Conservation (phyloP, 371 early-diverging fungal genomes). For the Haplosporangium sp. region DNA sequence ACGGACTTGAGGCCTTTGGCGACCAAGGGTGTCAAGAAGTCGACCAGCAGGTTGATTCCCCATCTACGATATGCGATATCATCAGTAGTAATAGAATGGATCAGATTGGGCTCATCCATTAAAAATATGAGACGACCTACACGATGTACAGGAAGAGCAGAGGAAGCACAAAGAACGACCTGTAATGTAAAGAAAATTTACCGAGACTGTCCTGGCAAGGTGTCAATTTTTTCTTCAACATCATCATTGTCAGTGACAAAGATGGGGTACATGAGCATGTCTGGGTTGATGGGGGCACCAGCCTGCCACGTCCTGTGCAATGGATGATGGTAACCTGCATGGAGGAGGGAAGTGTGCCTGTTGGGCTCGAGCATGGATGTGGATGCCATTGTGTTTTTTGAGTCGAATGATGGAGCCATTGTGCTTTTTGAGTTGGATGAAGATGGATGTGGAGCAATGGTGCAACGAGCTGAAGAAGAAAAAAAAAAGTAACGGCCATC, state of each 20-base stretch:
- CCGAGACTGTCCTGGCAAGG: slow-evolving; percentile 93
- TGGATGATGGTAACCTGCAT: slow-evolving; percentile 89
- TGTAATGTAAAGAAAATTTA: slow-evolving; percentile 26
- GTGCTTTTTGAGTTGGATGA: background rate
- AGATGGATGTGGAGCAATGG: background rate
- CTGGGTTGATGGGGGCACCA: slow-evolving; percentile 72
- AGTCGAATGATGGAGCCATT: background rate
- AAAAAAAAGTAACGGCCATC: background rate
- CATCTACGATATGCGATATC: slow-evolving; percentile 55
- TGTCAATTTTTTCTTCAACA: slow-evolving; percentile 75
- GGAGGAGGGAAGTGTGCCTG: slow-evolving; percentile 74
- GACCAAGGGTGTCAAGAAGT: slow-evolving; percentile 83
- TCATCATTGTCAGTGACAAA: slow-evolving; percentile 89
- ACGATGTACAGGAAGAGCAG: too few relatives aligned
- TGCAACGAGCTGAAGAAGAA: background rate
- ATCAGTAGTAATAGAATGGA: background rate
- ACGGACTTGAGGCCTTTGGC: slow-evolving; percentile 88
- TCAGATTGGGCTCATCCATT: too few relatives aligned
- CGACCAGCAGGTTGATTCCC: slow-evolving; percentile 85
- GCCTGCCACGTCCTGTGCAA: slow-evolving; percentile 86
- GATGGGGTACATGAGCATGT: slow-evolving; percentile 92
- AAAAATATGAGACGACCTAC: too few relatives aligned
- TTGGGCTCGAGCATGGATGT: slow-evolving; percentile 28
- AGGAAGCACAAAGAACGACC: background rate
- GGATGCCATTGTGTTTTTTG: background rate